Base-by-base conservation (phyloP, 192 early-diverging fungal species). In the Phlyctochytrium bullatum region DNA sequence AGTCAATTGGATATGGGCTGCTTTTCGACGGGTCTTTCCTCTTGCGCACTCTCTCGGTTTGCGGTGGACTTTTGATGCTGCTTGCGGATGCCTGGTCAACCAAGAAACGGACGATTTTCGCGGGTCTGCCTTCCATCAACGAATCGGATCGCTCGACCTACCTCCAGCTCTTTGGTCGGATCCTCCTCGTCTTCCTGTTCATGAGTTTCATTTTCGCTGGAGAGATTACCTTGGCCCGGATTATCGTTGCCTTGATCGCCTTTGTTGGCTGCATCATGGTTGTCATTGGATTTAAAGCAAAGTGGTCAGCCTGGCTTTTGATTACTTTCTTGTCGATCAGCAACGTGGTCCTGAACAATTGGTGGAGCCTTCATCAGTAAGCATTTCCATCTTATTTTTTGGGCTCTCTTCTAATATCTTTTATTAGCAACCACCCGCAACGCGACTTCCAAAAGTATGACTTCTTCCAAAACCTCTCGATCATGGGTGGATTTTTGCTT, bases 271-370 rank as follows among this genome's bases (percentile, higher is more conserved):
- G 93, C 73, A 70, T 96, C 47, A 92, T 97, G 92, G 92, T 98
- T 28, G 94, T 92, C 1, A 87, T 98, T 33, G 97, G 97, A 0
- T 98, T 98, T 83, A 98, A 98, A 79, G 94, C 97, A 36, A 95
- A 93, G 81, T 93, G 86, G 84, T 93, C 93, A 23, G 96, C 97
- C 27, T 93, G 93, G 79, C 91, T 98, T 58, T 72, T 98, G 40
- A 90, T 98, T 47, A 75, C 93, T 29, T 88, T 98, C 67, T 69
- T 98, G 60, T 90, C 88, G 31, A 81, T 98, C 61, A 89, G 88
- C 73, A 98, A 98, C 75, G 83, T 98, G 40, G 71, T 93, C 14
- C 85, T 98, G 58, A 98, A 98, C 79, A 97, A 98, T 84, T 98
- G 91, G 85, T 97, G 95, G 95, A 85, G 89, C 2, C 83, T 91